Percentiles rank a stretch among this genome's conserved stretches.
Evolutionary conservation across 192 early-diverging fungal genomes (phyloP).

Genomic region (Diversispora eburnea): DNA sequence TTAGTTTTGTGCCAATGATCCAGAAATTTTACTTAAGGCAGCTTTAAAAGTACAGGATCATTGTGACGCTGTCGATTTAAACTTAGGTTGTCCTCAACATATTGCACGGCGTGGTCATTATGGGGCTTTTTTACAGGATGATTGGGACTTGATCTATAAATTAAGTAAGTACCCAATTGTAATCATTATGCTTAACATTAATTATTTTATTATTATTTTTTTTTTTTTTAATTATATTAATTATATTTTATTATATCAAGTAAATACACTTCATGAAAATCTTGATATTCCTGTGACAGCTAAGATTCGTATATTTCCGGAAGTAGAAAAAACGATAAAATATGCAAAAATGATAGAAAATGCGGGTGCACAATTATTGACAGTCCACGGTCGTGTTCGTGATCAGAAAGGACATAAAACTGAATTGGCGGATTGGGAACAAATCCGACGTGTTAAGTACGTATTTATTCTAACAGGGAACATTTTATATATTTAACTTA

Average conservation of each 20-base stretch:
- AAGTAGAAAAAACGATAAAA: constrained; percentile 82
- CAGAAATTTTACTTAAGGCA: constrained; percentile 74
- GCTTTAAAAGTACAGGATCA: constrained; percentile 75
- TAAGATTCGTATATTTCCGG: constrained; percentile 91
- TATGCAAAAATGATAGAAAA: constrained; percentile 97
- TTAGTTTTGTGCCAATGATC: constrained; percentile 98
- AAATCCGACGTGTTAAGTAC: constrained; percentile 81
- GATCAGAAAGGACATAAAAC: constrained; percentile 98
- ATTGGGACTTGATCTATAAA: constrained; percentile 77
- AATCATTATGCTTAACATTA: constrained; percentile 47
- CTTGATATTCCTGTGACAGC: constrained; percentile 88
- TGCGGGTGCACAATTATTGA: constrained; percentile 87
- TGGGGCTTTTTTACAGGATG: constrained; percentile 76
- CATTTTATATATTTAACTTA: too few relatives aligned
- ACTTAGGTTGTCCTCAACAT: constrained; percentile 94
- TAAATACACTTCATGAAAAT: constrained; percentile 74
- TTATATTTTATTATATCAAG: constrained; percentile 40
- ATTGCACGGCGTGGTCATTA: constrained; percentile 91
- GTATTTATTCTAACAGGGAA: constrained; percentile 44
- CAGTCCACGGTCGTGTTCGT: constrained; percentile 90
- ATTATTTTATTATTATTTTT: constrained; percentile 81
- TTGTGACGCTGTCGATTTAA: constrained; percentile 94
- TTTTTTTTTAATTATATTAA: constrained; percentile 25
- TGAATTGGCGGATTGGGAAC: constrained; percentile 93
- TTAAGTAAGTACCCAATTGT: constrained; percentile 20